Evolutionary conservation across 306 rosid genomes (phyloP), one percentile per base, ranked within the genome.

Genomic region (Pterocarpus macrocarpus): DNA sequence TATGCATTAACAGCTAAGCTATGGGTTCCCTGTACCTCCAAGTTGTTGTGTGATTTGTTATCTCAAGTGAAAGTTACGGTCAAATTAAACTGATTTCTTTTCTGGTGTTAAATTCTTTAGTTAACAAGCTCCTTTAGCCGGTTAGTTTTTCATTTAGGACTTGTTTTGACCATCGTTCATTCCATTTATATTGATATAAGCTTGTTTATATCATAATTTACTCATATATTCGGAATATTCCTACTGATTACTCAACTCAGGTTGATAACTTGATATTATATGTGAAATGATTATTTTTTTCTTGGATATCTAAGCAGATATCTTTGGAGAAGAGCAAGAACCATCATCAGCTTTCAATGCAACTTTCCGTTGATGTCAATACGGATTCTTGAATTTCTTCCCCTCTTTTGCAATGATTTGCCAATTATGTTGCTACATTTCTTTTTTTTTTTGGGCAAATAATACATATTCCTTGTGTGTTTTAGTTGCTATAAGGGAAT

Each of bases 261-360:
- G 44, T 52, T 75, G 76, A 59, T 43, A 59, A 30, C 59, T 53
- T 52, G 22, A 59, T 78, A 55, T 47, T 44, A 22, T 50, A 43
- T 80, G 70, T 75, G 28, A 65, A 80, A 44, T 68, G 28, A 28
- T 76, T 47, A 47, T 62, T 83, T 35, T 22, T 59, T 50, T 64
- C 70, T 39, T 85, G 52, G 64, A 66, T 83, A 59, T 38, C 73
- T 34, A 45, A 67, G 84, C 88, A 95, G 99, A 88, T 95, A 81
- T 91, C 92, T 71, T 68, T 95, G 90, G 90, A 88, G 84, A 87
- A 89, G 86, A 88, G 86, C 82, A 72, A 79, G 78, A 88, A 80
- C 78, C 83, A 69, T 84, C 78, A 71, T 67, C 81, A 67, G 53
- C 76, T 88, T 53, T 81, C 76, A 8, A 55, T 53, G 34, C 90